A percentile compares a stretch with the other conserved stretches of the same genome.
Evolutionary conservation across 805 yeast species (phyloP).

Genomic region (Clavispora asparagi): DNA sequence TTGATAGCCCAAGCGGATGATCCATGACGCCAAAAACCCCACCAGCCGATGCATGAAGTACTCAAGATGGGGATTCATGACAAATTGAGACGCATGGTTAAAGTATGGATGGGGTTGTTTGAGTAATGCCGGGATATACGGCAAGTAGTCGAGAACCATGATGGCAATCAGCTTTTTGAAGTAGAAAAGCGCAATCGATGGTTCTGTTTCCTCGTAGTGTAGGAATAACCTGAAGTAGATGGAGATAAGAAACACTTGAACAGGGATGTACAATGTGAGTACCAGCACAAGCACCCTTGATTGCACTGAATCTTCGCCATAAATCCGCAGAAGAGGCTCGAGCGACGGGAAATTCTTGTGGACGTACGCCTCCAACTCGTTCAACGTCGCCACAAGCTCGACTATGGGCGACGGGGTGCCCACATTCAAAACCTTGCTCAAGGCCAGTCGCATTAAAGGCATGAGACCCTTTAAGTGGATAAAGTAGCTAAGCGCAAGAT

Average conservation of each 20-base stretch:
- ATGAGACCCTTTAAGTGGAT: conserved; percentile 2
- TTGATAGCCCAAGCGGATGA: conserved; percentile 9
- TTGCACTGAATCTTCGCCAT: neutral
- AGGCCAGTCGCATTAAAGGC: conserved; percentile 2
- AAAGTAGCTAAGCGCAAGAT: neutral
- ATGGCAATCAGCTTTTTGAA: conserved; percentile 10
- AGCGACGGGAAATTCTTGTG: conserved; percentile 1
- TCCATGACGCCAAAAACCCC: conserved; percentile 5
- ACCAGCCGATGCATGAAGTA: conserved; percentile 11
- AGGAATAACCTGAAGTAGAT: conserved; percentile 12
- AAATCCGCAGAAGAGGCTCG: conserved; percentile 2
- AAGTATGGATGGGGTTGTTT: conserved; percentile 5
- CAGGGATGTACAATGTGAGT: conserved; percentile 6
- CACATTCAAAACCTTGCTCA: conserved; percentile 3
- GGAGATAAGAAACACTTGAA: conserved; percentile 7
- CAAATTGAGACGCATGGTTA: conserved; percentile 7
- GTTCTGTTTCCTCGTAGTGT: conserved; percentile 8
- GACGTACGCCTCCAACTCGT: conserved; percentile 7
- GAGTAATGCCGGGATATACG: conserved; percentile 6
- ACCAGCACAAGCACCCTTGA: conserved; percentile 1
- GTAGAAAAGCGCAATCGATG: conserved; percentile 10
- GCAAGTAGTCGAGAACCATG: conserved; percentile 9
- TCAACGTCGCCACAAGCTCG: conserved; percentile 5
- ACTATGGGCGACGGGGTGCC: conserved; percentile 1
- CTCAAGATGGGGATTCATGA: conserved; percentile 8